Evolutionary conservation across 2,329 filamentous ascomycete species (phyloP), one percentile per base, ranked within the genome.

Genomic region (Neofusicoccum cordaticola): DNA sequence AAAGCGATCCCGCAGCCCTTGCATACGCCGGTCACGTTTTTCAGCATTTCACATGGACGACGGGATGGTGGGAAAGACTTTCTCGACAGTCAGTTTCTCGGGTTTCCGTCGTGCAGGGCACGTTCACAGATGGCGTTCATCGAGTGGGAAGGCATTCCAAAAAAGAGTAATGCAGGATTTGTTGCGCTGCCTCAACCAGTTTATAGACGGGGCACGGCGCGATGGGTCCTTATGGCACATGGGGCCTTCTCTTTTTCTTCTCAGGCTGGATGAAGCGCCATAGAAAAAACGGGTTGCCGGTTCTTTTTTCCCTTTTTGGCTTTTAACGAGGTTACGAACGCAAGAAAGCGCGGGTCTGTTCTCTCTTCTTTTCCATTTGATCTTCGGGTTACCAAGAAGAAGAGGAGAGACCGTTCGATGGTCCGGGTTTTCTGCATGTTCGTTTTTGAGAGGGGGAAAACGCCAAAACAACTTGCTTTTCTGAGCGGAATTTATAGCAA

Each of bases 1-100:
- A 76, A 78, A 77, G 75, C 75, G 75, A 73, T 77, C 77, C 74
- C 73, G 73, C 63, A 65, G 62, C 62, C 63, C 63, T 60, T 61
- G 47, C 63, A 57, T 65, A 60, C 35, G 51, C 53, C 64, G 60
- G 57, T 56, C 60, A 48, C 51, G 58, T 63, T 63, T 64, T 51
- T 56, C 53, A 31, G 52, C 61, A 53, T 63, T 63, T 63, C 41
- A 27, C 61, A 63, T 53, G 61, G 44, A 63, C 61, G 61, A 63
- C 50, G 61, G 61, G 41, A 63, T 56, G 50, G 61, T 53, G 48
- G 61, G 61, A 56, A 63, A 63, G 31, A 37, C 39, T 39, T 48
- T 19, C 27, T 48, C 61, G 50, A 53, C 31, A 63, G 61, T 63
- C 61, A 53, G 39, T 56, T 60, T 63, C 61, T 63, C 61, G 37